Percentiles rank a stretch among this genome's conserved stretches.
phyloP scores from a whole-genome alignment of 1,139 yeast genomes.

The Yamadazyma buinensis region DNA sequence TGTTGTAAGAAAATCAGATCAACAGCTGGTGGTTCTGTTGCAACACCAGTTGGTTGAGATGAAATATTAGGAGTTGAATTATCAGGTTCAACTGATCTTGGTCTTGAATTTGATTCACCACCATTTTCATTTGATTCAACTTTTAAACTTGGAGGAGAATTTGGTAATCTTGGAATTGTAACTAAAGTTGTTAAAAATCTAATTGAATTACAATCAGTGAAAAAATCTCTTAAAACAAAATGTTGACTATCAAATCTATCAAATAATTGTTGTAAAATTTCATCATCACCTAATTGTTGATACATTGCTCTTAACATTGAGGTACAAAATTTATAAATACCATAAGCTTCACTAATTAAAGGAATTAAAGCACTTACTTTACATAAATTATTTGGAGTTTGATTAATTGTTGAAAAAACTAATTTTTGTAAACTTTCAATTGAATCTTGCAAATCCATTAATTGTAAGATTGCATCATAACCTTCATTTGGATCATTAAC shows the following conservation, averaged over 20 bases:
- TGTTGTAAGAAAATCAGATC: constrained; percentile 46
- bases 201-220: constrained; percentile 85
- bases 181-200: constrained; percentile 80
- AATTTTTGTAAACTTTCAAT: constrained; percentile 77
- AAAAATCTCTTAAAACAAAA: constrained; percentile 73
- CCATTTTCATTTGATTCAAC: constrained; percentile 39
- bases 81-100: constrained; percentile 26
- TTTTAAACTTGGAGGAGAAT: constrained; percentile 64
- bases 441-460: constrained; percentile 83
- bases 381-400: constrained; percentile 69
- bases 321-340: constrained; percentile 83
- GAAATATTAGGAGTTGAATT: constrained; percentile 26
- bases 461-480: constrained; percentile 80
- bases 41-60: constrained; percentile 31
- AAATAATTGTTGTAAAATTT: constrained; percentile 71
- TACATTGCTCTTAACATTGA: constrained; percentile 91
- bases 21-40: constrained; percentile 35
- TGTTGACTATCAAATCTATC: constrained; percentile 80
- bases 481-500: constrained; percentile 96
- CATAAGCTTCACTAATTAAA: constrained; percentile 88
- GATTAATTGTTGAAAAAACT: constrained; percentile 70
- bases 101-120: constrained; percentile 36
- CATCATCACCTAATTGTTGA: constrained; percentile 71
- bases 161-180: constrained; percentile 78
- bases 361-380: constrained; percentile 88